phyloP scores from a whole-genome alignment of 2,329 filamentous ascomycete species.

The Nothophaeocryptopus gaeumannii region DNA sequence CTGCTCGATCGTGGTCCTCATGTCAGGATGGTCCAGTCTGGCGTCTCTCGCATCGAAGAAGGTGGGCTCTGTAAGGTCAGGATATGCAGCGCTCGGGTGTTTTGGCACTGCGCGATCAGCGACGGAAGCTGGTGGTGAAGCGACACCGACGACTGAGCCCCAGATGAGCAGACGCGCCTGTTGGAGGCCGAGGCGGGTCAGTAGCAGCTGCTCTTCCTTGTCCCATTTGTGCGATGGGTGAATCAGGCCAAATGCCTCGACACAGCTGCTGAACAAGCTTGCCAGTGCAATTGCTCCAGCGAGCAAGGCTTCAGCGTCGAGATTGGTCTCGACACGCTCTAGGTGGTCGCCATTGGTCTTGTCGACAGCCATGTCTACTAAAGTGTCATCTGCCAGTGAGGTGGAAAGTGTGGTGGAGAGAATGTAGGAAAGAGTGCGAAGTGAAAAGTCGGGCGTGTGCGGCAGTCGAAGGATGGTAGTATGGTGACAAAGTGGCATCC shows the following conservation, averaged over 20 bases:
- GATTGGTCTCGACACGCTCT: slow-evolving; percentile 22
- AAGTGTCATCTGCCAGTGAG: slow-evolving; percentile 3
- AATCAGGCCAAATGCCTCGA: slow-evolving; percentile 48
- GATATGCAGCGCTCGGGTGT: slow-evolving; percentile 44
- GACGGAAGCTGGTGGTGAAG: slow-evolving; percentile 43
- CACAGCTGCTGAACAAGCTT: slow-evolving; percentile 47
- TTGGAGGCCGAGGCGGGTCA: slow-evolving; percentile 46
- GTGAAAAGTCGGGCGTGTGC: neutral
- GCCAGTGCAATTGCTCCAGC: slow-evolving; percentile 43
- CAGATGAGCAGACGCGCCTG: slow-evolving; percentile 49
- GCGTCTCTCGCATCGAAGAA: slow-evolving; percentile 45
- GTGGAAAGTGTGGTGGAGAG: neutral
- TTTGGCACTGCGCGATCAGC: slow-evolving; percentile 45
- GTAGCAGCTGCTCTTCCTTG: slow-evolving; percentile 43
- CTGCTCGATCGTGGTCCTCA: slow-evolving; percentile 39
- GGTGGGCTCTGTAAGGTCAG: slow-evolving; percentile 44
- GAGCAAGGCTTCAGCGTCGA: slow-evolving; percentile 34
- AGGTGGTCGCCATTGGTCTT: slow-evolving; percentile 24
- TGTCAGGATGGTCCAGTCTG: slow-evolving; percentile 40
- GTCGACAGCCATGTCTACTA: slow-evolving; percentile 18
- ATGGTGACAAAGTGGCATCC: too few relatives aligned
- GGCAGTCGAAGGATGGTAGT: neutral
- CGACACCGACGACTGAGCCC: slow-evolving; percentile 48
- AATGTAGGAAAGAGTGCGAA: neutral
- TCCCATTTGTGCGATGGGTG: slow-evolving; percentile 44